Base-by-base conservation (phyloP, 2,329 filamentous ascomycete genomes). In the Penicillium sp. region DNA sequence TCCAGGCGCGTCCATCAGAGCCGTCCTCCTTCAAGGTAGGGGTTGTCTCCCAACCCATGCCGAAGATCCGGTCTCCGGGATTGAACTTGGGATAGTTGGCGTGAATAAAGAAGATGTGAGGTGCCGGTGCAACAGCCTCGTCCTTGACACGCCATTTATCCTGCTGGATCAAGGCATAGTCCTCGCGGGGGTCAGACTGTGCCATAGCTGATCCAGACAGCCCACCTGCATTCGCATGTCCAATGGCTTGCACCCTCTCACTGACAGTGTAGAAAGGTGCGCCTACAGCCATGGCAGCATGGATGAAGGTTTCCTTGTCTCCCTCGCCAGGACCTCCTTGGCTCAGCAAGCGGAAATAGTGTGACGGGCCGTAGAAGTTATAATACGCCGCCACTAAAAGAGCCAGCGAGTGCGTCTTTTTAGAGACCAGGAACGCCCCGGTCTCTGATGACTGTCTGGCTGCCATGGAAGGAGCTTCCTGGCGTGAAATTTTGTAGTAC, bases 81-180 rank as follows among this genome's bases (percentile, higher is more conserved):
- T 73, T 70, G 42, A 74, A 69, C 46, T 73, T 73, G 22, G 71
- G 71, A 37, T 70, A 65, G 46, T 72, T 71, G 19, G 70, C 69
- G 47, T 74, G 70, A 29, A 74, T 62, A 35, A 72, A 73, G 46
- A 71, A 69, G 11, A 67, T 56, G 3, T 58, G 65, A 1, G 69
- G 69, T 6, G 69, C 43, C 16, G 62, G 52, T 14, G 63, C 67
- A 28, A 64, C 59, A 1, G 59, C 51, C 3, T 61, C 55, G 43
- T 72, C 66, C 38, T 67, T 63, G 2, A 66, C 60, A 13, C 68
- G 66, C 59, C 63, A 65, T 52, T 62, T 64, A 16, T 59, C 56
- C 35, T 68, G 56, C n/a, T 59, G 62, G 36, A 59, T 65, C 41
- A 68, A 55, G 11, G 60, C 56, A 46, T 62, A 64, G 48, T 74